Evolutionary conservation across 805 yeast genomes (phyloP).

Genomic region (Wickerhamiella cacticola): DNA sequence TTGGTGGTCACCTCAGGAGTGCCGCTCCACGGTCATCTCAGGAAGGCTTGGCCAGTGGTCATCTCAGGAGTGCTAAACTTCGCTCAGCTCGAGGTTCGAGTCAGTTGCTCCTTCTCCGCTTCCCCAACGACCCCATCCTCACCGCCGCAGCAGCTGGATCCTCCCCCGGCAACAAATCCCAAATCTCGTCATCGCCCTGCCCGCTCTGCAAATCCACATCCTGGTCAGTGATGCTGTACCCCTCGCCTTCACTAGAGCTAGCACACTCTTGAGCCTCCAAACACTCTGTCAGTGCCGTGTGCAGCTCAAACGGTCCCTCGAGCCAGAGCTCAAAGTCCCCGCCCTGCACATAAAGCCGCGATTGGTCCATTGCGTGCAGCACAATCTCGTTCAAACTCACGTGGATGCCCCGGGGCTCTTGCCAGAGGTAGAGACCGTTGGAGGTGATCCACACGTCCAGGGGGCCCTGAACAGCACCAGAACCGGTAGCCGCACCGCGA

Average conservation of each 20-base stretch:
- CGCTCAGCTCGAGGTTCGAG: no score
- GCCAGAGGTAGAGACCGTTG: constrained; percentile 24
- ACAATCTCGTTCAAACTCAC: constrained; percentile 21
- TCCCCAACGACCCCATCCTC: not conserved
- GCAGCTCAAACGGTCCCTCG: constrained; percentile 2
- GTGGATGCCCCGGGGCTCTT: constrained; percentile 15
- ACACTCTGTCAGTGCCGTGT: constrained; percentile 9
- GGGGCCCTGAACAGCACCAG: constrained; percentile 9
- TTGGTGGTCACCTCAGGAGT: no score
- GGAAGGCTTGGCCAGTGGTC: no score
- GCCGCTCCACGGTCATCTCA: no score
- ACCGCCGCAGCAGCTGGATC: constrained; percentile 7
- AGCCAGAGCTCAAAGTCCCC: constrained; percentile 9
- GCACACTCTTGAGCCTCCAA: constrained; percentile 4
- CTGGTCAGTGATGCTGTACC: constrained; percentile 1
- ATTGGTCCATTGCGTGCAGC: constrained; percentile 24
- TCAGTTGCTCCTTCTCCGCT: not conserved
- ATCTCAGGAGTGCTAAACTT: not conserved
- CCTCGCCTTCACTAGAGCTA: not conserved
- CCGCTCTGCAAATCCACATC: constrained; percentile 12
- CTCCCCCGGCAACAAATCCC: not conserved
- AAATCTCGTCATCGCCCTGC: constrained; percentile 15
- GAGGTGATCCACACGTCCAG: constrained; percentile 22
- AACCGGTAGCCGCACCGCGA: constrained; percentile 10
- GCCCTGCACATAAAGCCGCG: constrained; percentile 21